Percentiles rank a stretch among this genome's conserved stretches.
phyloP scores from a whole-genome alignment of 2,329 filamentous ascomycete genomes.

The Neurospora sp. region DNA sequence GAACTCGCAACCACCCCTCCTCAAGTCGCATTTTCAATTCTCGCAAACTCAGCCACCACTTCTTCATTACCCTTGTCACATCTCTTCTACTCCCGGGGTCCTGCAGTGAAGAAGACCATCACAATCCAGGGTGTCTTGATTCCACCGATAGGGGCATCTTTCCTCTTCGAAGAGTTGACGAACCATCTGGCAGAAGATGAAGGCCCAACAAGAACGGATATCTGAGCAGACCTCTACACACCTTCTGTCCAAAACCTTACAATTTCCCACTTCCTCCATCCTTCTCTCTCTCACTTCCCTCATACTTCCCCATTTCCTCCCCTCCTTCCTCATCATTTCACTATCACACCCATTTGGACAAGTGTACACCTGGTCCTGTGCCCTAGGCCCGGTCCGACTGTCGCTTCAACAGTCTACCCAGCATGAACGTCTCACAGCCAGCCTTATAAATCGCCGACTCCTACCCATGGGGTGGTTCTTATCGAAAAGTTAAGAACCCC shows the following conservation, averaged over 20 bases:
- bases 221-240: conserved; percentile 16
- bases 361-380: background rate
- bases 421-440: background rate
- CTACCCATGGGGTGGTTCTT: background rate
- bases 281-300: background rate
- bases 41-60: background rate
- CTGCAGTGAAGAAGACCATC: conserved; percentile 13
- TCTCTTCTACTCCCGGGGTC: background rate
- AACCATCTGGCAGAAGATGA: conserved; percentile 5
- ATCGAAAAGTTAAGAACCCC: background rate
- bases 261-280: too few species aligned
- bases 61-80: background rate
- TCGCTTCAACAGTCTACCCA: background rate
- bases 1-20: background rate
- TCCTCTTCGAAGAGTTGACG: conserved; percentile 5
- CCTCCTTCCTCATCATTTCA: background rate
- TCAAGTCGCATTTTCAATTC: background rate
- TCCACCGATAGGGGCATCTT: background rate
- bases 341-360: conserved; percentile 3
- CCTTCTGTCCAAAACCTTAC: too few species aligned
- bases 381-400: background rate
- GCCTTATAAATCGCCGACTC: background rate
- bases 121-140: conserved; percentile 3
- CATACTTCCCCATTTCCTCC: background rate
- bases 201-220: conserved; percentile 18